These are phyloP conservation scores for Ophiostoma piceae DNA, from an alignment of 2,329 filamentous ascomycete species.

Conservation along the genomic window DNA sequence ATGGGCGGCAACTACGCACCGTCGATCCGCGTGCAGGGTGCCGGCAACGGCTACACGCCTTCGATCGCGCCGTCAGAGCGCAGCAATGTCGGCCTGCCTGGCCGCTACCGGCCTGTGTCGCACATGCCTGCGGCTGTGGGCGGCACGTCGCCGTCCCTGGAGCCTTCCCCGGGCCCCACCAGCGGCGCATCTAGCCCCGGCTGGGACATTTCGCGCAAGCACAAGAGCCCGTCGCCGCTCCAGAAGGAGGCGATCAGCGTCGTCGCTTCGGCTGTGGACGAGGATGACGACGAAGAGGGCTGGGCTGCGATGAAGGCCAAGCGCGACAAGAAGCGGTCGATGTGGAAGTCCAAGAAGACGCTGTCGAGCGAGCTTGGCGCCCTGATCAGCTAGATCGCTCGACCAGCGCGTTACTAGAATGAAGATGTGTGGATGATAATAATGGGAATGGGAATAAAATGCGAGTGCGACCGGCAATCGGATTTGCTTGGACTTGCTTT, in stretches of 20 bases:
- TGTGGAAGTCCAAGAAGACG: constrained; percentile 59
- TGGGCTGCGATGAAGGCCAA: constrained; percentile 68
- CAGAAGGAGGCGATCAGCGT: constrained; percentile 29
- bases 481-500: not conserved
- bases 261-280: constrained; percentile 35
- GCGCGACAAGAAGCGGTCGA: constrained; percentile 61
- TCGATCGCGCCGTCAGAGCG: constrained; percentile 95
- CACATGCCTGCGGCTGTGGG: constrained; percentile 42
- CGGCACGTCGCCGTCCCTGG: constrained; percentile 39
- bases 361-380: constrained; percentile 45
- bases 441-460: not conserved
- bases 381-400: constrained; percentile 39
- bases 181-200: constrained; percentile 19
- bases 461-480: not conserved
- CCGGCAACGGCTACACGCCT: constrained; percentile 62
- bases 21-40: constrained; percentile 46
- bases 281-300: constrained; percentile 58
- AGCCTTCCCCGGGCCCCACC: constrained; percentile 8
- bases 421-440: not conserved
- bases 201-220: constrained; percentile 32
- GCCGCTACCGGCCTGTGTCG: constrained; percentile 85
- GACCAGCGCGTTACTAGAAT: not conserved
- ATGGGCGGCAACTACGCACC: constrained; percentile 41
- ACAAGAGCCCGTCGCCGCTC: constrained; percentile 37
- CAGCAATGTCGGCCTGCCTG: constrained; percentile 85